Evolutionary conservation across 2,329 filamentous ascomycete genomes (phyloP), one percentile per base, ranked within the genome.

Genomic region (Chaetomium olivaceum): DNA sequence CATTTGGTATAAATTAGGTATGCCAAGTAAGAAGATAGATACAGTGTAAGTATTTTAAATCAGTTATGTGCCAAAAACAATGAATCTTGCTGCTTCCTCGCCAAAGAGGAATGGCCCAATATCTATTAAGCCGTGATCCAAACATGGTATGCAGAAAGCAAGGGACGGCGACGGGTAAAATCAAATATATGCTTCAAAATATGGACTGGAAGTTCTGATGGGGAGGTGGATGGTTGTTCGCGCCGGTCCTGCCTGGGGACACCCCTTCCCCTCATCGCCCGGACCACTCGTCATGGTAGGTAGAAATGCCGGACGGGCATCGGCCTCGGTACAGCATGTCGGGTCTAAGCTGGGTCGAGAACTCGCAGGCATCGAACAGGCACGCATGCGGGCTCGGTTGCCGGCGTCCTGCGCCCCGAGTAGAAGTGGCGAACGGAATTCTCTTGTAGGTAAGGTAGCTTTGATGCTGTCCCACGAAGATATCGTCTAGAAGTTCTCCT

Each of bases 401-500:
- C 64, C 63, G 65, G 69, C 67, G 67, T 68, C 67, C 65, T 61
- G 66, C 64, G 63, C 61, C 55, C 63, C 57, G 25, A 62, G 57
- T 59, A 58, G 25, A 56, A 39, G 4, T 33, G 36, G 19, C 8
- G 58, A 56, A 31, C 46, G 48, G 11, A 36, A 8, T 36, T 1
- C 4, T n/a, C 43, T 25, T 14, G n/a, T 1, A 3, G 27, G n/a
- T 1, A 3, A 6, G 23, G 29, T 2, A 16, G 14, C 16, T 33
- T 16, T 48, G 5, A 16, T 46, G 48, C 36, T 36, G 21, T 6
- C 11, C 19, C 9, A 29, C 9, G n/a, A 56, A 23, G 39, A 54
- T 25, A 23, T 12, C 36, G 64, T 72, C 73, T 85, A 88, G 74
- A 89, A 89, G 75, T 89, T 89, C 78, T 89, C 87, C 76, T 89